Evolutionary conservation across 306 rosid genomes (phyloP).

Genomic region (Cucumis sativus): DNA sequence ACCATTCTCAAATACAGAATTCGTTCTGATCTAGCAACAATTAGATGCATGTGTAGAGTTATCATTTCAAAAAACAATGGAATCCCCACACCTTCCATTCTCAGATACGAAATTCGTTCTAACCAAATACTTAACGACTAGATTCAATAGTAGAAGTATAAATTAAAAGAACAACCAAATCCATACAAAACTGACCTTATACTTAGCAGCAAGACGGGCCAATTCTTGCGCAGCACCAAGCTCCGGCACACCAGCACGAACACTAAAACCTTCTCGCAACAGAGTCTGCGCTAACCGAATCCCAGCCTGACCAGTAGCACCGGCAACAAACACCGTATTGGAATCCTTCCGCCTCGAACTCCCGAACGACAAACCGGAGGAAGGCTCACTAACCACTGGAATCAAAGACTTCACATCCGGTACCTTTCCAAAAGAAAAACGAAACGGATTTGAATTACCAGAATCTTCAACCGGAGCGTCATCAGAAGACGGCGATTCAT

Average conservation of each 20-base stretch:
- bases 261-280: constrained; percentile 72
- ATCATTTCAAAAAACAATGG: neutral
- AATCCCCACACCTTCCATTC: neutral
- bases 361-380: constrained; percentile 58
- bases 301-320: constrained; percentile 81
- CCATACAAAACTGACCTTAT: constrained; percentile 37
- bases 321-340: constrained; percentile 72
- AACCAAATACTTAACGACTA: constrained; percentile 41
- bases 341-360: constrained; percentile 61
- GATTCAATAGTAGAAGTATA: neutral
- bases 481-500: constrained; percentile 19
- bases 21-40: constrained; percentile 16
- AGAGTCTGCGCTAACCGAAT: constrained; percentile 66
- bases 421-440: constrained; percentile 51
- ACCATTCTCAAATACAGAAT: neutral
- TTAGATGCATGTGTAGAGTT: neutral
- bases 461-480: constrained; percentile 21
- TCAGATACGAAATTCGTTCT: neutral
- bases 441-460: constrained; percentile 37
- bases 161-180: neutral
- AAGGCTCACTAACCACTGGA: constrained; percentile 31
- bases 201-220: constrained; percentile 75
- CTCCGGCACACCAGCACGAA: constrained; percentile 87
- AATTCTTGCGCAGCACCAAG: constrained; percentile 74
- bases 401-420: constrained; percentile 61